Conservation (phyloP, 2,329 filamentous ascomycete species). For the Aspergillus sp. region DNA sequence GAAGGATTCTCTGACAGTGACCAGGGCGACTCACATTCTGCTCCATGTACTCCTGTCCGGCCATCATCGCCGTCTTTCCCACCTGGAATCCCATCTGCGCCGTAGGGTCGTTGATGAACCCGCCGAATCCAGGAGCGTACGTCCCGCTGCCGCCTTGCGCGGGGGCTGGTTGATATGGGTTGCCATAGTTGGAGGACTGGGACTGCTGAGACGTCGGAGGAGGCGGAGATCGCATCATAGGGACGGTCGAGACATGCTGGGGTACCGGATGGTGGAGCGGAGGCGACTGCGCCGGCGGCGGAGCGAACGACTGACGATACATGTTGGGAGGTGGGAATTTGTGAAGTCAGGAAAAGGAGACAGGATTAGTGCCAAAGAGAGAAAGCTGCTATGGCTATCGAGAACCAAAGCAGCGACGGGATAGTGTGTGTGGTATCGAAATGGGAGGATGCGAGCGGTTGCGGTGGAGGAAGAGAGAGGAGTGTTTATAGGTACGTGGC, state of each 20-base stretch:
- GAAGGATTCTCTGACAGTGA: background rate
- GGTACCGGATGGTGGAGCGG: conserved; percentile 96
- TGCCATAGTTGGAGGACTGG: conserved; percentile 52
- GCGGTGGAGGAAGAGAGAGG: conserved; percentile 2
- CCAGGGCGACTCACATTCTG: conserved; percentile 68
- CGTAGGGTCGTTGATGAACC: conserved; percentile 94
- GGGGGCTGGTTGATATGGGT: conserved; percentile 49
- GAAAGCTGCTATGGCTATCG: conserved; percentile 9
- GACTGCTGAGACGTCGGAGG: conserved; percentile 73
- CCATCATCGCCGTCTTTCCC: conserved; percentile 85
- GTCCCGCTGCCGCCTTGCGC: conserved; percentile 40
- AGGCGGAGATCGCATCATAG: conserved; percentile 91
- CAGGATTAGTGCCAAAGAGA: background rate
- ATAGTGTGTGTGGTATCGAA: conserved; percentile 4
- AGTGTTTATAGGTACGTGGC: conserved; percentile 31
- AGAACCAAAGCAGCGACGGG: conserved; percentile 3
- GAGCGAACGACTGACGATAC: conserved; percentile 82
- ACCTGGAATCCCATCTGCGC: conserved; percentile 94
- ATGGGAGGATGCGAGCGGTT: conserved; percentile 2
- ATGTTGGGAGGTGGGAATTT: conserved; percentile 47
- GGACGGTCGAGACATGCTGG: conserved; percentile 97
- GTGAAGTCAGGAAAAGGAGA: background rate
- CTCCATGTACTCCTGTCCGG: conserved; percentile 91
- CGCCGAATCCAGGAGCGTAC: conserved; percentile 67
- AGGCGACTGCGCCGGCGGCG: conserved; percentile 73